Evolutionary conservation across 2,329 filamentous ascomycete species (phyloP).

Genomic region (Ophiostoma populinum): DNA sequence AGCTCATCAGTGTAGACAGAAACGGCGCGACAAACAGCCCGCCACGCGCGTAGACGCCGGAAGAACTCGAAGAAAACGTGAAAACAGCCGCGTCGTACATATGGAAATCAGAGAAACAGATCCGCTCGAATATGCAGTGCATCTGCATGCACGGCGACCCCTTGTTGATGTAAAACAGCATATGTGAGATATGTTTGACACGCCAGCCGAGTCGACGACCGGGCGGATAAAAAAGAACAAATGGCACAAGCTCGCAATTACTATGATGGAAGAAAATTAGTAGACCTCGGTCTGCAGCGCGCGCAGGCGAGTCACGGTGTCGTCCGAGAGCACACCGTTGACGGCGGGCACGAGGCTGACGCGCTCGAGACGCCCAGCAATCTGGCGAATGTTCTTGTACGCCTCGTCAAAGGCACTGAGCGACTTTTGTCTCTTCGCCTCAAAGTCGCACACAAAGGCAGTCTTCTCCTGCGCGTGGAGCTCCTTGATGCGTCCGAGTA

Average conservation of each 20-base stretch:
- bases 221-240: background rate
- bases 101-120: too few species aligned
- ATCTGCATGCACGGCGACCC: too few species aligned
- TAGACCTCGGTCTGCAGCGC: conserved; percentile 1
- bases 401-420: conserved; percentile 3
- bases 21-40: too few species aligned
- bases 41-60: too few species aligned
- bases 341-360: conserved; percentile 5
- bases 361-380: background rate
- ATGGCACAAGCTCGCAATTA: background rate
- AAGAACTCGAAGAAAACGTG: too few species aligned
- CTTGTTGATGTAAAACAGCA: too few species aligned
- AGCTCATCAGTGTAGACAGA: too few species aligned
- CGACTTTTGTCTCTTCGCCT: background rate
- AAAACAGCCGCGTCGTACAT: too few species aligned
- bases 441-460: background rate
- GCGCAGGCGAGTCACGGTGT: background rate
- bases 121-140: too few species aligned
- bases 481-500: conserved; percentile 1
- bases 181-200: too few species aligned
- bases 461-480: conserved; percentile 5
- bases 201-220: too few species aligned
- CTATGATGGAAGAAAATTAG: background rate
- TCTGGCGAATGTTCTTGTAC: background rate
- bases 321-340: conserved; percentile 3